A percentile compares a stretch with the other conserved stretches of the same genome.
phyloP scores from a whole-genome alignment of 441 rosid species.

The Isatis lusitanica region DNA sequence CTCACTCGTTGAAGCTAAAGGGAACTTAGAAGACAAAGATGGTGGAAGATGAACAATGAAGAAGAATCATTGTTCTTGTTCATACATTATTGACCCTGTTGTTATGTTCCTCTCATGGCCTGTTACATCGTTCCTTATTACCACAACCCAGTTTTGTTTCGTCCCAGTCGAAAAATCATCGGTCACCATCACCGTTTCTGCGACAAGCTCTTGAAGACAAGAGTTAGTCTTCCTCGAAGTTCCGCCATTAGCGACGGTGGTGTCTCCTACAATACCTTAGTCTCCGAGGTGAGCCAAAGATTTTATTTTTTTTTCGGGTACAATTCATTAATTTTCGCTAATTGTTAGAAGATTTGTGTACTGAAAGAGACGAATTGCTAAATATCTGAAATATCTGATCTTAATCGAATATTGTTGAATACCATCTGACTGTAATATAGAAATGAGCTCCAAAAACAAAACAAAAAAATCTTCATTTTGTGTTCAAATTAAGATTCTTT shows the following conservation, averaged over 20 bases:
- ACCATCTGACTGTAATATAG: not conserved
- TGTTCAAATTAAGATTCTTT: not conserved
- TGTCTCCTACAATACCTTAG: constrained; percentile 52
- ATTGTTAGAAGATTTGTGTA: not conserved
- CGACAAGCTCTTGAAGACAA: constrained; percentile 30
- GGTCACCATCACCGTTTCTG: constrained; percentile 6
- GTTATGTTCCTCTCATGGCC: constrained; percentile 74
- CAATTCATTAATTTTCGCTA: not conserved
- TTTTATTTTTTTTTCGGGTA: not conserved
- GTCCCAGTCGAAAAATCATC: constrained; percentile 28
- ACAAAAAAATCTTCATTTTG: not conserved
- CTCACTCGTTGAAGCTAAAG: not conserved
- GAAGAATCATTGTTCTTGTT: constrained; percentile 37
- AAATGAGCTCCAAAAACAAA: not conserved
- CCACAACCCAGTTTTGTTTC: constrained; percentile 42
- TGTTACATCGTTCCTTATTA: constrained; percentile 44
- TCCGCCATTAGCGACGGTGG: constrained; percentile 36
- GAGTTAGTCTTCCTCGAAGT: constrained; percentile 34
- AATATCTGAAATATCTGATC: not conserved
- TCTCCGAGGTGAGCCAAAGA: constrained; percentile 56
- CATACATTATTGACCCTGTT: constrained; percentile 28
- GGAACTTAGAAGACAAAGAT: constrained; percentile 28
- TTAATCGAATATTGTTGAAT: not conserved
- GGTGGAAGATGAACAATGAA: constrained; percentile 53
- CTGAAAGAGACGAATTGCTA: not conserved